Evolutionary conservation across 306 rosid genomes (phyloP).

Genomic region (Canavalia ensiformis): DNA sequence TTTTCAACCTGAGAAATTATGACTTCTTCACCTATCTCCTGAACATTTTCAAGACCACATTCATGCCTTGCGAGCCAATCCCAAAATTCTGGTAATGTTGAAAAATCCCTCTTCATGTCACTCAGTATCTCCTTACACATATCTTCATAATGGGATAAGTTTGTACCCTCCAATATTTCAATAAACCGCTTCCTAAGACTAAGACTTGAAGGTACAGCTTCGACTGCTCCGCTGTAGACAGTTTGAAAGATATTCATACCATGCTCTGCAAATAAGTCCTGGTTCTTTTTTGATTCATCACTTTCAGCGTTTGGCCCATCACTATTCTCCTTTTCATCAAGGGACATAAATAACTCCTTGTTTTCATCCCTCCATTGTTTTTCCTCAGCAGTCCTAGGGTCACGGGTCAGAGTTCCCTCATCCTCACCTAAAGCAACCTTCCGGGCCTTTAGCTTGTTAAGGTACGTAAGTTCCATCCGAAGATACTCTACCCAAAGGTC

Average conservation of each 20-base stretch:
- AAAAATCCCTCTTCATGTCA: conserved; percentile 79
- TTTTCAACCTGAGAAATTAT: conserved; percentile 58
- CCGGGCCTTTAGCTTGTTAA: conserved; percentile 85
- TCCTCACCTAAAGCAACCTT: conserved; percentile 96
- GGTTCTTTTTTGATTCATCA: conserved; percentile 55
- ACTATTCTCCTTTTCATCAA: conserved; percentile 55
- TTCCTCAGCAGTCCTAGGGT: conserved; percentile 58
- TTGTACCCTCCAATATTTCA: conserved; percentile 83
- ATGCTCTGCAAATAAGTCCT: conserved; percentile 64
- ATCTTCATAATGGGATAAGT: conserved; percentile 73
- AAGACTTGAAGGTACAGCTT: conserved; percentile 83
- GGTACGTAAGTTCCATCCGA: conserved; percentile 91
- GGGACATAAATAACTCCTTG: conserved; percentile 77
- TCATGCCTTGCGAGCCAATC: conserved; percentile 89
- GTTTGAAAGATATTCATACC: conserved; percentile 67
- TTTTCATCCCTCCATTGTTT: conserved; percentile 87
- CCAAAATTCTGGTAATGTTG: conserved; percentile 79
- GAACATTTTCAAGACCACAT: conserved; percentile 52
- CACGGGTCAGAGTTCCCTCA: conserved; percentile 67
- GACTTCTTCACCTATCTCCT: conserved; percentile 55
- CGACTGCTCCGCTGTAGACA: conserved; percentile 70
- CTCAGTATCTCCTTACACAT: conserved; percentile 67
- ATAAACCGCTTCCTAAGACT: conserved; percentile 74
- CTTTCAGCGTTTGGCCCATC: conserved; percentile 49
- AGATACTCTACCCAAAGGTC: conserved; percentile 96